Base-by-base conservation (phyloP, 108 stramenopile genomes). In the Discostella pseudostelligera region DNA sequence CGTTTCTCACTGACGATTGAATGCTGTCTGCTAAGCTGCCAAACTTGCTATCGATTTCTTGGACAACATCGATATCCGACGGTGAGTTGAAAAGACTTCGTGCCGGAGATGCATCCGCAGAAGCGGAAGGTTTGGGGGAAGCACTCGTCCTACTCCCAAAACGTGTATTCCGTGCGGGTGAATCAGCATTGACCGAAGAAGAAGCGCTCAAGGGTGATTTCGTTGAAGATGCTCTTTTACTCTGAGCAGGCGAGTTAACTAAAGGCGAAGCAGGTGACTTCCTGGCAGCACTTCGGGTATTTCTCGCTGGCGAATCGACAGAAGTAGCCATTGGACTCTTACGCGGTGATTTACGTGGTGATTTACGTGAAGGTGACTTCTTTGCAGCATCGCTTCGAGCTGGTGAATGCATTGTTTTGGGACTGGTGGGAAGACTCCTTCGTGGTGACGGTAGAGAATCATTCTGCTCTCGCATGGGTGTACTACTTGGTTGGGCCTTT, bases 321-420 rank as follows among this genome's bases (percentile, higher is more conserved):
- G 29, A 5, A 49, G 48, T 5, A 4, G 32, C 36, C 40, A 17
- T 7, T 17, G 37, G 49, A 62, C 40, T 17, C 6, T 60, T 67
- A 4, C 55, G 51, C 16, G 72, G 19, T 36, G n/a, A n/a, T n/a
- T n/a, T n/a, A n/a, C n/a, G n/a, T n/a, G 54, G 25, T 35, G 71
- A 72, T 1, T 58, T 40, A 1, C 43, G 3, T 25, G 28, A 49
- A 4, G 54, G 54, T 69, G 44, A 66, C 12, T 25, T 62, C 56
- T 7, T 50, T n/a, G 37, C 55, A 26, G 28, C 35, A 26, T 24
- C 37, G 50, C 81, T 82, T 45, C 76, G 25, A 16, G 89, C 89
- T 24, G 86, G 89, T 35, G 89, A 87, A 67, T 87, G 79, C 8
- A 61, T 8, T 11, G 51, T 24, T 20, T 59, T 25, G 8, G 43